Evolutionary conservation across 345 rosid species (phyloP).

Genomic region (Syzygium jambos): DNA sequence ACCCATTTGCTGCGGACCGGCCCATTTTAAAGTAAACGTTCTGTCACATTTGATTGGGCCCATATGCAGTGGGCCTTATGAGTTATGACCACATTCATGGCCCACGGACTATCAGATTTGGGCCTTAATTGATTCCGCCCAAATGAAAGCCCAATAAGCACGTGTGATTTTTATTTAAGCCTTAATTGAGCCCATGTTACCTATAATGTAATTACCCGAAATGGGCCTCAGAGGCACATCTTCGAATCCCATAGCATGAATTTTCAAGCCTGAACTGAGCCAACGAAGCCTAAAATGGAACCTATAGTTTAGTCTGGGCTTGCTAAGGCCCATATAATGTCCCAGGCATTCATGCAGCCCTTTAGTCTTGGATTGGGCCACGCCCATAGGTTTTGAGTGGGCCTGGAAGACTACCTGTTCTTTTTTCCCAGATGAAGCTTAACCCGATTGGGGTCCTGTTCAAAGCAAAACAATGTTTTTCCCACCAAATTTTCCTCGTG

Average conservation of each 20-base stretch:
- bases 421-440: no score
- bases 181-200: background rate
- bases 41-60: background rate
- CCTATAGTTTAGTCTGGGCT: background rate
- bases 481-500: background rate
- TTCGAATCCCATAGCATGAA: background rate
- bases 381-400: no score
- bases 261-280: background rate
- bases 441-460: background rate
- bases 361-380: no score
- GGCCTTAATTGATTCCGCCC: background rate
- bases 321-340: no score
- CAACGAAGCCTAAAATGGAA: background rate
- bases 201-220: no score
- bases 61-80: background rate
- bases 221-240: no score
- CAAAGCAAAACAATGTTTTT: background rate
- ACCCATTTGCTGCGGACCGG: background rate
- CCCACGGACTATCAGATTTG: fast-evolving
- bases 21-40: background rate
- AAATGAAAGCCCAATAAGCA: background rate
- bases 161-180: background rate
- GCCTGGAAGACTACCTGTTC: no score
- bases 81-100: background rate
- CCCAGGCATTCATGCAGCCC: no score